Evolutionary conservation across 768 basidiomycete genomes (phyloP), one percentile per base, ranked within the genome.

Genomic region (Psilocybe tampanensis): DNA sequence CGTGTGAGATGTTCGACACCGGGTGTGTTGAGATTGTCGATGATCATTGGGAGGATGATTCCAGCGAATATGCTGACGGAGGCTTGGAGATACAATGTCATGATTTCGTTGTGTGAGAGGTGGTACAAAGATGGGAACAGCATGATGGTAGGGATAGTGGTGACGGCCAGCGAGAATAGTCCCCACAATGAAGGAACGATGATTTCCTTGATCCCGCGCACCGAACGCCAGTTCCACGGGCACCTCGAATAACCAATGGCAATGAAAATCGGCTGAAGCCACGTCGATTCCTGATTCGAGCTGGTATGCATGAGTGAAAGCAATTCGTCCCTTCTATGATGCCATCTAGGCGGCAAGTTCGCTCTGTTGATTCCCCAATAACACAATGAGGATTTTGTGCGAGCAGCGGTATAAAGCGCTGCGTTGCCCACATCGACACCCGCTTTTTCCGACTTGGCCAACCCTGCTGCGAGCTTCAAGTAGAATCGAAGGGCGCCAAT

Each of bases 291-390:
- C 4, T 13, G n/a, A n/a, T 39, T 39, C 7, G n/a, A 39, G 15
- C 36, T 39, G 36, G 36, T 39, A 13, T 33, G 26, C 47, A 48
- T 48, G 9, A 48, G 47, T 5, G 47, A 29, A 11, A 48, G 13
- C 6, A 19, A 15, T 29, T 48, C 47, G 19, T 48, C 26, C 8
- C n/a, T 29, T 17, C 26, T 32, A 17, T 26, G 4, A 17, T 29
- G 29, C 29, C 26, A 48, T 33, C 26, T 23, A 8, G 26, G 15
- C 6, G 17, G 47, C 2, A 5, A 29, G 47, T 48, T 48, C 17
- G 47, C 17, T 32, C 47, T 48, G 17, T 48, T 48, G n/a, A 48
- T 29, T 33, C 47, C 47, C 47, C 47, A 48, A 8, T 48, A 48
- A 15, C 47, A 48, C 29, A 48, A 33, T 15, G 47, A 29, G 5